Evolutionary conservation across 768 basidiomycete genomes (phyloP).

Genomic region (Lepiota venenata): DNA sequence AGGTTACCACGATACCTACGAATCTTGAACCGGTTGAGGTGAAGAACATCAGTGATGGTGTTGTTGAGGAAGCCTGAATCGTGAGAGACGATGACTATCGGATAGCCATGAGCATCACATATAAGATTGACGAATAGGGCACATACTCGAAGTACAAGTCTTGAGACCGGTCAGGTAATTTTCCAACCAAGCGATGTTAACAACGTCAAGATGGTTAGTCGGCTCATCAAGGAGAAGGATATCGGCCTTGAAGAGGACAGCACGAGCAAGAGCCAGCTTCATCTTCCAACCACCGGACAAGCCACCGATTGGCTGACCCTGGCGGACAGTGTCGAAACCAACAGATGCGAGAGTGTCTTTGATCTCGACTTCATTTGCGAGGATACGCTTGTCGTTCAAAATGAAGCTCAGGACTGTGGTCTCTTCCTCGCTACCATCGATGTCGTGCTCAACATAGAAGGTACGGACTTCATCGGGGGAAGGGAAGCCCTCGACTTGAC

Average conservation of each 20-base stretch:
- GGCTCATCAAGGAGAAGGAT: conserved; percentile 96
- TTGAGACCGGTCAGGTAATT: conserved; percentile 84
- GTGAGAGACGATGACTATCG: conserved; percentile 91
- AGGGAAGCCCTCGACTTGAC: conserved; percentile 98
- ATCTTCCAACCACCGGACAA: conserved; percentile 99
- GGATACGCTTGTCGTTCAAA: conserved; percentile 77
- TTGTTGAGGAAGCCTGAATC: conserved; percentile 98
- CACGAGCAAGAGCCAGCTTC: conserved; percentile 96
- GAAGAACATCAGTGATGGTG: conserved; percentile 96
- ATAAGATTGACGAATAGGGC: conserved; percentile 1
- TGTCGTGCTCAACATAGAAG: conserved; percentile 99
- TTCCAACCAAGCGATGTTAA: conserved; percentile 98
- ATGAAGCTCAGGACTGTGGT: conserved; percentile 92
- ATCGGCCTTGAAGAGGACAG: conserved; percentile 97
- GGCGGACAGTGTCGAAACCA: conserved; percentile 88
- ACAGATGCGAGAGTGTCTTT: conserved; percentile 83
- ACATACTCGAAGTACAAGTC: conserved; percentile 88
- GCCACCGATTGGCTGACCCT: conserved; percentile 80
- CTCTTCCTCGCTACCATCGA: conserved; percentile 92
- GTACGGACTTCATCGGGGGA: conserved; percentile 96
- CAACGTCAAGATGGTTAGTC: conserved; percentile 95
- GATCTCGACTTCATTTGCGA: conserved; percentile 64
- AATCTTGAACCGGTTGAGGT: conserved; percentile 98
- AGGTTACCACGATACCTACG: conserved; percentile 95
- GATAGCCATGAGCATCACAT: conserved; percentile 8